Conservation (phyloP, 2,329 filamentous ascomycete species). For the Blastomyces silverae region DNA sequence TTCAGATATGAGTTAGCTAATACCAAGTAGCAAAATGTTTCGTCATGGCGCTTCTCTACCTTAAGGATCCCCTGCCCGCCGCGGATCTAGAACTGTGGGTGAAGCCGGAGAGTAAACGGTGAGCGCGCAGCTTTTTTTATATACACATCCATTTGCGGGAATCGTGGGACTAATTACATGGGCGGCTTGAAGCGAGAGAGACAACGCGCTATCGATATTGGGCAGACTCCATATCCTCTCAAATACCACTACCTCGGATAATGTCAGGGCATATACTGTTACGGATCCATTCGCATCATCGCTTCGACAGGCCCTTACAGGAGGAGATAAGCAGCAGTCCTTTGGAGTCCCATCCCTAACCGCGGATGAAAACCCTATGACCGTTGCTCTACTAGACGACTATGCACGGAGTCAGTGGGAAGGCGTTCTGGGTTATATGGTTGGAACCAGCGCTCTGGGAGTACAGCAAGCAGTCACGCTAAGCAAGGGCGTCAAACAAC, state of each 20-base stretch:
- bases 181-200: slow-evolving; percentile 56
- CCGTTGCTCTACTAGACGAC: slow-evolving; percentile 67
- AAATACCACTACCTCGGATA: slow-evolving; percentile 54
- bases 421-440: slow-evolving; percentile 90
- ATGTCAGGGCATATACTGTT: slow-evolving; percentile 65
- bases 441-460: slow-evolving; percentile 50
- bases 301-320: slow-evolving; percentile 77
- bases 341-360: slow-evolving; percentile 79
- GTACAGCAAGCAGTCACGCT: slow-evolving; percentile 48
- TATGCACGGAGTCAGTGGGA: slow-evolving; percentile 92
- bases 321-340: slow-evolving; percentile 74
- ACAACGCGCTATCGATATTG: slow-evolving; percentile 74
- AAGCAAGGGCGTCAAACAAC: slow-evolving; percentile 72
- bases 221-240: slow-evolving; percentile 79
- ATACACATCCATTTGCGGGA: slow-evolving; percentile 38
- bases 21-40: slow-evolving; percentile 70
- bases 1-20: slow-evolving; percentile 18
- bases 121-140: slow-evolving; percentile 23
- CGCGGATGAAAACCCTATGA: slow-evolving; percentile 56
- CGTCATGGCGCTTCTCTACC: slow-evolving; percentile 92
- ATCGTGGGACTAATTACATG: slow-evolving; percentile 11
- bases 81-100: slow-evolving; percentile 82
- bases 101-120: slow-evolving; percentile 57
- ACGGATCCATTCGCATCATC: slow-evolving; percentile 77
- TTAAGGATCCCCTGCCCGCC: slow-evolving; percentile 71